Conservation (phyloP, 1,284 basidiomycete species). For the Leccinum pachyderme region DNA sequence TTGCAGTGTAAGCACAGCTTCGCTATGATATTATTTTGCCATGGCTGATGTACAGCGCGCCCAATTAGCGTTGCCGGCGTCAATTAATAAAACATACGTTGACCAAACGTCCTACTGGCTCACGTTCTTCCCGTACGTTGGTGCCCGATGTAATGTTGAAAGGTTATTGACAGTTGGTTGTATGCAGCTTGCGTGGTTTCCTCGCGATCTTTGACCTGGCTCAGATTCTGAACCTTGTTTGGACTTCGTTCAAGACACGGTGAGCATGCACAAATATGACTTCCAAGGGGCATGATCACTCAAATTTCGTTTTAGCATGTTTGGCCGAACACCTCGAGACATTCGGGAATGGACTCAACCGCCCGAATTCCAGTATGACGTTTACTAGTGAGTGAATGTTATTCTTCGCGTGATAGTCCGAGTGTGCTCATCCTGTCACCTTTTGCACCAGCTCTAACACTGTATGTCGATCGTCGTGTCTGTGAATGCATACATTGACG, state of each 20-base stretch:
- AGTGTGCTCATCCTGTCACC: slow-evolving; percentile 7
- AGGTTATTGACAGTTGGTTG: slow-evolving; percentile 11
- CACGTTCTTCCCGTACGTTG: slow-evolving; percentile 84
- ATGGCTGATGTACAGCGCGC: background rate
- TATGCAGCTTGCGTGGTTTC: slow-evolving; percentile 81
- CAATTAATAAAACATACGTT: slow-evolving; percentile 79
- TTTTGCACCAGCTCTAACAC: slow-evolving; percentile 55
- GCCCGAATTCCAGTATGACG: slow-evolving; percentile 86
- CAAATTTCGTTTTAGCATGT: slow-evolving; percentile 49
- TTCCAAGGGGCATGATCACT: background rate
- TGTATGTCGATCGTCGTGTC: slow-evolving; percentile 37
- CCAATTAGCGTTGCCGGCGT: slow-evolving; percentile 60
- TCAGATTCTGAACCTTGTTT: slow-evolving; percentile 88
- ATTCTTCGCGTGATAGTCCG: background rate
- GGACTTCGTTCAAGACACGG: slow-evolving; percentile 83
- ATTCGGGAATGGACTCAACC: slow-evolving; percentile 97
- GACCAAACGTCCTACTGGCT: slow-evolving; percentile 90
- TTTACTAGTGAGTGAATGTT: slow-evolving; percentile 71
- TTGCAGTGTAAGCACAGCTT: slow-evolving; percentile 51
- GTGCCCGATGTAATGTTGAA: background rate
- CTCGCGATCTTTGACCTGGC: slow-evolving; percentile 93
- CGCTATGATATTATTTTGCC: background rate
- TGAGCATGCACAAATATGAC: slow-evolving; percentile 26
- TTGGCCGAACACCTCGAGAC: slow-evolving; percentile 95
- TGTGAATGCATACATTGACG: slow-evolving; percentile 13